Percentiles rank a stretch among this genome's conserved stretches.
Conservation (phyloP, 768 basidiomycete species). For the Termitomyces sp. region DNA sequence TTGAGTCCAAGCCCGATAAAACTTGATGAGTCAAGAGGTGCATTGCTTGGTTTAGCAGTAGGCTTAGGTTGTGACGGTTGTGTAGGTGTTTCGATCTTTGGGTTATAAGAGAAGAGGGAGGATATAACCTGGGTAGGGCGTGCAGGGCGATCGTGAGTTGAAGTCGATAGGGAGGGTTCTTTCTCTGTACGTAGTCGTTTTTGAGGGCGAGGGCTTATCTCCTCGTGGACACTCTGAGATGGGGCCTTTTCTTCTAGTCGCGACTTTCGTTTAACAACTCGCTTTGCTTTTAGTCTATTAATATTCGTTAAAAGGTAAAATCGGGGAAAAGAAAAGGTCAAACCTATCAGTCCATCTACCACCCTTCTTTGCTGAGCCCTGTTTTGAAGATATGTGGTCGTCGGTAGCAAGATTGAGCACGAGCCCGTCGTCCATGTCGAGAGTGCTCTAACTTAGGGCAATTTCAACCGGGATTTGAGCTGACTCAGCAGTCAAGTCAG, state of each 20-base stretch:
- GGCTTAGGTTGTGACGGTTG: slow-evolving; percentile 21
- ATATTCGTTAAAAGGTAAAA: slow-evolving; percentile 16
- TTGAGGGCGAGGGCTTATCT: slow-evolving; percentile 29
- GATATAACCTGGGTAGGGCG: slow-evolving; percentile 71
- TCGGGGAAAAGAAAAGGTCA: slow-evolving; percentile 16
- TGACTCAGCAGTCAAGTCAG: slow-evolving; percentile 21
- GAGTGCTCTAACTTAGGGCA: background rate
- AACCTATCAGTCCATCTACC: slow-evolving; percentile 81
- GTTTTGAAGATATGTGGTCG: slow-evolving; percentile 22
- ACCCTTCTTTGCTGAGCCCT: slow-evolving; percentile 40
- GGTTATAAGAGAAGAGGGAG: slow-evolving; percentile 85
- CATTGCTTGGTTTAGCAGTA: slow-evolving; percentile 68
- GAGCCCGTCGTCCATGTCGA: slow-evolving; percentile 66
- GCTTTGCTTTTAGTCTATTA: slow-evolving; percentile 77
- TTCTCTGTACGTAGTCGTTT: slow-evolving; percentile 39
- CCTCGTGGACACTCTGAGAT: slow-evolving; percentile 11
- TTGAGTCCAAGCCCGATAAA: slow-evolving; percentile 84
- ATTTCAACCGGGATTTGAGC: slow-evolving; percentile 6
- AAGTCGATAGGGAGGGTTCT: slow-evolving; percentile 18
- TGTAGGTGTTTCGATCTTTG: slow-evolving; percentile 50
- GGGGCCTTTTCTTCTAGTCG: slow-evolving; percentile 31
- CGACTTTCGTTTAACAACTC: slow-evolving; percentile 58
- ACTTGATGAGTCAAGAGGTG: slow-evolving; percentile 75
- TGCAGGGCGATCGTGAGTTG: slow-evolving; percentile 20
- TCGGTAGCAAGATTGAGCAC: slow-evolving; percentile 67